Percentiles rank a stretch among this genome's conserved stretches.
Evolutionary conservation across 345 rosid species (phyloP).

Genomic region (Salix suchowensis): DNA sequence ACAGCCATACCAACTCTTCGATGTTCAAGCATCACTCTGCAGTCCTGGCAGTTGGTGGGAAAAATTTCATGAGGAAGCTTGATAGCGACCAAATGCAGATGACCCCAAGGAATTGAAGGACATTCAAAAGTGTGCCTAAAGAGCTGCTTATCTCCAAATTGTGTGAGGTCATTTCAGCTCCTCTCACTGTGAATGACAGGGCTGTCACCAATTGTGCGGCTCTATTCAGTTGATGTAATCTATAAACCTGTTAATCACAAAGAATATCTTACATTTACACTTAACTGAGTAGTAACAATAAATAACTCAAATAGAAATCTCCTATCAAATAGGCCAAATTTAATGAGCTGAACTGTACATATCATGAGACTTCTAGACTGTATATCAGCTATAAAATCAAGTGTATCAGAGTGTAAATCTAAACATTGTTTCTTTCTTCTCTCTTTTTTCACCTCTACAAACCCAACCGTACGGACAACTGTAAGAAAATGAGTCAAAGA

Average conservation of each 20-base stretch:
- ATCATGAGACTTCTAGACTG: background rate
- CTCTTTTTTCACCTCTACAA: background rate
- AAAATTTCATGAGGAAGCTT: conserved; percentile 78
- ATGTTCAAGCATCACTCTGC: conserved; percentile 17
- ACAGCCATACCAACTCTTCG: conserved; percentile 6
- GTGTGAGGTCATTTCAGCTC: conserved; percentile 79
- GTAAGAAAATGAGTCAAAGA: background rate
- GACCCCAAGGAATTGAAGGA: conserved; percentile 82
- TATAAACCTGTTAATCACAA: conserved; percentile 59
- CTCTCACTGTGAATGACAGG: conserved; percentile 77
- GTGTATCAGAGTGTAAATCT: background rate
- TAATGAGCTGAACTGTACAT: background rate
- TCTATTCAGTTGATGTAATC: conserved; percentile 94
- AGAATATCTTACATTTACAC: background rate
- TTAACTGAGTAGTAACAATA: background rate
- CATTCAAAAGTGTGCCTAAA: conserved; percentile 70
- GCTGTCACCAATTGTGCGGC: conserved; percentile 97
- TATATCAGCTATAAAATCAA: background rate
- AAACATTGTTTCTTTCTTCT: background rate
- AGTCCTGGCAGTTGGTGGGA: conserved; percentile 35
- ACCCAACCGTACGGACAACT: background rate
- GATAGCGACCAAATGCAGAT: conserved; percentile 95
- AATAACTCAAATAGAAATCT: background rate
- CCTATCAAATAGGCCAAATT: background rate
- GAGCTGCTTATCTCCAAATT: conserved; percentile 88